These are phyloP conservation scores for Barbatosphaeria neglecta DNA, from an alignment of 495 filamentous ascomycete species.

Conservation along the genomic window DNA sequence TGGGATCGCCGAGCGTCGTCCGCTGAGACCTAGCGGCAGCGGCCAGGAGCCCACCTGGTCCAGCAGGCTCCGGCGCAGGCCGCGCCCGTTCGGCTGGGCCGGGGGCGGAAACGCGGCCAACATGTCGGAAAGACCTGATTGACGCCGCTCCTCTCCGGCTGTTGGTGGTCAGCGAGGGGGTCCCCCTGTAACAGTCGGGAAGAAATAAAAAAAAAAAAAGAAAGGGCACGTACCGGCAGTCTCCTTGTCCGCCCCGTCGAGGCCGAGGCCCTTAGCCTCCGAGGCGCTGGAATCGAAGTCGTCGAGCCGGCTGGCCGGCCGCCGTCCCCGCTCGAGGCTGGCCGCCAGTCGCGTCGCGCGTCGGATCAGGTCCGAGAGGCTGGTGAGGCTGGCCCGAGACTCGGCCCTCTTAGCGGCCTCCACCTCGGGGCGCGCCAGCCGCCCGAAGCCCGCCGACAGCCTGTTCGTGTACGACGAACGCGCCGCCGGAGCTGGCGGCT, in stretches of 20 bases:
- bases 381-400: slow-evolving; percentile 76
- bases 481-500: slow-evolving; percentile 26
- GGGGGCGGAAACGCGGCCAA: slow-evolving; percentile 86
- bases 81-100: slow-evolving; percentile 44
- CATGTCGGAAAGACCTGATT: slow-evolving; percentile 71
- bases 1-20: slow-evolving; percentile 14
- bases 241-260: slow-evolving; percentile 25
- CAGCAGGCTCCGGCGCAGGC: slow-evolving; percentile 26
- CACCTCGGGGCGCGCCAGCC: slow-evolving; percentile 68
- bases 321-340: slow-evolving; percentile 71
- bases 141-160: slow-evolving; percentile 33
- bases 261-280: slow-evolving; percentile 12
- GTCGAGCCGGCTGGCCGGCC: slow-evolving; percentile 62
- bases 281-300: slow-evolving; percentile 35
- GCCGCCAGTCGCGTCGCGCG: slow-evolving; percentile 79
- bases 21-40: slow-evolving; percentile 12
- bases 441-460: slow-evolving; percentile 42
- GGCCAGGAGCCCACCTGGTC: slow-evolving; percentile 29
- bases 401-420: slow-evolving; percentile 69
- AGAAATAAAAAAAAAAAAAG: not conserved
- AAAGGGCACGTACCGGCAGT: slow-evolving; percentile 18
- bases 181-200: not conserved
- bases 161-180: slow-evolving; percentile 5
- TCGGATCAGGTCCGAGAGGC: slow-evolving; percentile 79
- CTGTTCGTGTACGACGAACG: slow-evolving; percentile 28